These are phyloP conservation scores for Candida incommunis DNA, from an alignment of 805 yeast species.

Conservation along the genomic window DNA sequence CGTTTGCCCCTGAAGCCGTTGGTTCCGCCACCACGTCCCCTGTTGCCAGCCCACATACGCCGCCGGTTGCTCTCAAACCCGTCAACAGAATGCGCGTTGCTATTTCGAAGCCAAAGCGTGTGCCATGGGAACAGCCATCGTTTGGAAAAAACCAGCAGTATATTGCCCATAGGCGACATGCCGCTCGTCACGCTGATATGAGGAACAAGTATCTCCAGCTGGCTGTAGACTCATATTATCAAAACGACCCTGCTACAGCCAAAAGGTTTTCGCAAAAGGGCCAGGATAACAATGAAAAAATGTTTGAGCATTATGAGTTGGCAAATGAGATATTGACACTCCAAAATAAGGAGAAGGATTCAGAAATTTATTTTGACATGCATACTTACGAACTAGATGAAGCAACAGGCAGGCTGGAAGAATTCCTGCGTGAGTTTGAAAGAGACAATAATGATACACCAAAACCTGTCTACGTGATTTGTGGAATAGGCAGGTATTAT, in stretches of 20 bases:
- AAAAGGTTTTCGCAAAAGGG: constrained; percentile 19
- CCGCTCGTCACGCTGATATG: constrained; percentile 15
- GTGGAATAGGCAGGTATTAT: constrained; percentile 19
- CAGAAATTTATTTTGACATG: constrained; percentile 19
- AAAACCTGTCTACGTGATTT: constrained; percentile 19
- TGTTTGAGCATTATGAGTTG: constrained; percentile 13
- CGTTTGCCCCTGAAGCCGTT: background rate
- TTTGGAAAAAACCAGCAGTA: constrained; percentile 14
- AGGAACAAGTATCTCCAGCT: constrained; percentile 21
- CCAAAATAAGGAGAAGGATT: constrained; percentile 11
- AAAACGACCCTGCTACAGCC: constrained; percentile 19
- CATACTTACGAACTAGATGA: constrained; percentile 24
- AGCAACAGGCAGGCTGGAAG: constrained; percentile 18
- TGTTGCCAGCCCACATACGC: background rate
- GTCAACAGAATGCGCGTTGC: background rate
- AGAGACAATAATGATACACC: constrained; percentile 12
- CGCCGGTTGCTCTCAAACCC: background rate
- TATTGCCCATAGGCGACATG: constrained; percentile 14
- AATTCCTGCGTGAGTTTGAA: constrained; percentile 12
- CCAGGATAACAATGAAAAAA: constrained; percentile 16
- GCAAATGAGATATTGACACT: constrained; percentile 17
- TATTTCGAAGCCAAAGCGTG: constrained; percentile 6
- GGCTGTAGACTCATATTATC: constrained; percentile 20
- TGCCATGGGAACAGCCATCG: constrained; percentile 19
- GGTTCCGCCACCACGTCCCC: background rate